Evolutionary conservation across 257 asterid genomes (phyloP), one percentile per base, ranked within the genome.

Genomic region (Nicotiana obtusifolia): DNA sequence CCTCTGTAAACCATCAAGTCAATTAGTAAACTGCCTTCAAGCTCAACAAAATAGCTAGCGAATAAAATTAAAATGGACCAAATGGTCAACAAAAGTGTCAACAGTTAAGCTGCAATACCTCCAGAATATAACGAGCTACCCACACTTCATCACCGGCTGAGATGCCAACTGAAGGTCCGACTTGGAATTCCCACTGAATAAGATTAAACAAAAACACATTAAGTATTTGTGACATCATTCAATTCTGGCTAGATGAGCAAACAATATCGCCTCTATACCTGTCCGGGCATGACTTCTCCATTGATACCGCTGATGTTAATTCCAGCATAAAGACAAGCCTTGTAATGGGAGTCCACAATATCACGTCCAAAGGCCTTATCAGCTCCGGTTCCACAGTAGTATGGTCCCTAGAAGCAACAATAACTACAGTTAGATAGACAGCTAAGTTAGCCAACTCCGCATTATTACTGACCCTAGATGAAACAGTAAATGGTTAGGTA

Each of bases 281-380:
- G 98, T 13, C 99, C 99, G 7, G 98, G 98, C 99, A 95, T 95
- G 47, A 95, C 99, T 86, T 95, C 99, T 8, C 90, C 98, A 2
- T 95, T 95, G 89, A 95, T 89, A 22, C 98, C 98, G 14, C 98
- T 92, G 3, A 95, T 92, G 92, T 92, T 95, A 82, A 95, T 64
- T 22, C 98, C 98, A 17, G 98, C 98, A 81, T 84, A 95, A 59
- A 92, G 86, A 77, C 97, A 93, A 0, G 97, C 97, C 84, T 95
- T 93, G 92, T 92, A 92, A 64, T 93, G 98, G 5, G 97, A 90
- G 84, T 93, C 97, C 0, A 93, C 97, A 1, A 93, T 85, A 79
- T 93, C 97, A 82, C 98, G 97, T 8, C 99, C 99, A 54, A 90
- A 95, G 26, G 98, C 97, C 68, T 95, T 95, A 80, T 95, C 97